phyloP scores from a whole-genome alignment of 1,139 yeast genomes.

The Kodamaea derodonti region DNA sequence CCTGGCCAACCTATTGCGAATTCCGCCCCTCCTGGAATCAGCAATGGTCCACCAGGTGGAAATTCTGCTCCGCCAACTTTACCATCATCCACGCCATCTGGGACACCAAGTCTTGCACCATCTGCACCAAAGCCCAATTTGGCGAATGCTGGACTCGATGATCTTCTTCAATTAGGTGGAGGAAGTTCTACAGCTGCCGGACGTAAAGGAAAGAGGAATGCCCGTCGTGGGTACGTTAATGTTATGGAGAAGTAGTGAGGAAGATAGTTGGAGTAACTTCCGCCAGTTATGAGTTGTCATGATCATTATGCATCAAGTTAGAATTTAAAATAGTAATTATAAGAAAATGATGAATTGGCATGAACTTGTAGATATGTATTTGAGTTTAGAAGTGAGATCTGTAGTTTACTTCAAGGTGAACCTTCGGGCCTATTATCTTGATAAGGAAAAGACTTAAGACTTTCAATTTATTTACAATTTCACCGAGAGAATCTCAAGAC shows the following conservation, averaged over 20 bases:
- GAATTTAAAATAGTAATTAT: no score
- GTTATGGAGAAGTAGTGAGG: conserved; percentile 52
- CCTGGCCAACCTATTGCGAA: conserved; percentile 7
- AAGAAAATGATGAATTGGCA: no score
- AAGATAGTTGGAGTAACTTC: no score
- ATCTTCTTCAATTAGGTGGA: conserved; percentile 49
- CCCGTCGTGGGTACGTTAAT: conserved; percentile 72
- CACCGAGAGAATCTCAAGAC: no score
- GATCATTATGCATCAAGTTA: no score
- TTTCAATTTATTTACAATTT: no score
- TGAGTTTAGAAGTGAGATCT: no score
- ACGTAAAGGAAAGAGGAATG: conserved; percentile 61
- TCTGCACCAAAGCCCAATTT: conserved; percentile 18
- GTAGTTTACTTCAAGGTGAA: no score
- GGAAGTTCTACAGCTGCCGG: conserved; percentile 39
- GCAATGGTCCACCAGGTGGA: conserved; percentile 10
- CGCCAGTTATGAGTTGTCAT: no score
- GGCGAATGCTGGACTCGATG: conserved; percentile 62
- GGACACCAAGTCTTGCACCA: conserved; percentile 13
- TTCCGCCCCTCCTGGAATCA: conserved; percentile 21
- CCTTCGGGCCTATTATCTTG: no score
- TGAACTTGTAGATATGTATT: no score
- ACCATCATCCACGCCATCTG: conserved; percentile 2
- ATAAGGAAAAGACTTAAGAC: no score
- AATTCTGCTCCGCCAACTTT: conserved; percentile 5